Conservation (phyloP, 371 early-diverging fungal genomes). For the Phascolomyces articulosus region DNA sequence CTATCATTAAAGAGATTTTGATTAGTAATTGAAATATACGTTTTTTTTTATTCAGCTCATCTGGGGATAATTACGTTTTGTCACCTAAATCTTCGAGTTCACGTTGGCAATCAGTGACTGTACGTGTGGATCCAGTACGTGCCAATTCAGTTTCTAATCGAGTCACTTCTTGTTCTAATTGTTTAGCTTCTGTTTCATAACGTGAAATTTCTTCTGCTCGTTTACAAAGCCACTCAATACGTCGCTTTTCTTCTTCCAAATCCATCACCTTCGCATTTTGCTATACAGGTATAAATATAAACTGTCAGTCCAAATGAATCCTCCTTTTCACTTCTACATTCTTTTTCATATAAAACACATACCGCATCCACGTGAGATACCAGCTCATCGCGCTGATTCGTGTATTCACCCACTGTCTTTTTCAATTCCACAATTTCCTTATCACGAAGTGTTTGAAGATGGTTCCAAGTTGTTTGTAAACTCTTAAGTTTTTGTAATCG, state of each 20-base stretch:
- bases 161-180: slow-evolving; percentile 43
- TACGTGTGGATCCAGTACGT: slow-evolving; percentile 64
- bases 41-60: too few relatives aligned
- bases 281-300: slow-evolving; percentile 1
- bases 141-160: slow-evolving; percentile 61
- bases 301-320: too few relatives aligned
- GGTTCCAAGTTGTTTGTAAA: slow-evolving; percentile 48
- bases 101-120: slow-evolving; percentile 67
- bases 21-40: too few relatives aligned
- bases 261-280: slow-evolving; percentile 21
- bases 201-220: slow-evolving; percentile 44
- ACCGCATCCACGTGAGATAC: slow-evolving; percentile 12
- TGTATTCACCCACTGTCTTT: slow-evolving; percentile 47
- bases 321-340: too few relatives aligned
- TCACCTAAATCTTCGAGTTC: slow-evolving; percentile 58
- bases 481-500: slow-evolving; percentile 38
- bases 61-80: slow-evolving; percentile 57
- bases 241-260: slow-evolving; percentile 21
- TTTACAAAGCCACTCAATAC: slow-evolving; percentile 22
- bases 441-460: slow-evolving; percentile 29
- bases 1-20: slow-evolving; percentile 3
- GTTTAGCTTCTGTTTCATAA: slow-evolving; percentile 38
- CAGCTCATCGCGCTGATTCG: slow-evolving; percentile 30
- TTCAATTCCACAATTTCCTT: slow-evolving; percentile 25
- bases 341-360: neutral